Evolutionary conservation across 1,139 yeast genomes (phyloP).

Genomic region (Kazachstania sp.): DNA sequence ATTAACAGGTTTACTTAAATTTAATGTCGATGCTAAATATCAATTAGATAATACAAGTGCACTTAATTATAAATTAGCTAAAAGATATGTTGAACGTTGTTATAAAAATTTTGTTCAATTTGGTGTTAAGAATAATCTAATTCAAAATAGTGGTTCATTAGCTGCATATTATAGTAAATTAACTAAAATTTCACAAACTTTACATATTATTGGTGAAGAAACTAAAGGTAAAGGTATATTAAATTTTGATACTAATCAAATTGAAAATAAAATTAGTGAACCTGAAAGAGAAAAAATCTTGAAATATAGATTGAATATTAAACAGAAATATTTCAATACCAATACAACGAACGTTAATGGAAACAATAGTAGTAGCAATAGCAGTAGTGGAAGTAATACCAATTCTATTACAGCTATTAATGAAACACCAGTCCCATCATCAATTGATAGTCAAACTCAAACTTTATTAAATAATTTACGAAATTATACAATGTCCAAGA

Average conservation of each 20-base stretch:
- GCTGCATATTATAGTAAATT: constrained; percentile 23
- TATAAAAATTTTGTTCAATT: constrained; percentile 41
- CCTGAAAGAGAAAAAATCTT: constrained; percentile 21
- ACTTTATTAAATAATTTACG: constrained; percentile 18
- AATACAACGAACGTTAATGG: not conserved
- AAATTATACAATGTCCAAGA: constrained; percentile 25
- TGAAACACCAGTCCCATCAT: not conserved
- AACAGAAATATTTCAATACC: not conserved
- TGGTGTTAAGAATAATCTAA: constrained; percentile 31
- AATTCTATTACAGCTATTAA: not conserved
- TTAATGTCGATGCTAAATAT: constrained; percentile 34
- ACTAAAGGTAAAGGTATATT: constrained; percentile 30
- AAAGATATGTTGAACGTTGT: constrained; percentile 42
- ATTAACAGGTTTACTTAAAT: constrained; percentile 36
- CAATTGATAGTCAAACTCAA: not conserved
- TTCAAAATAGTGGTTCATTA: constrained; percentile 21
- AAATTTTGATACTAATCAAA: constrained; percentile 20
- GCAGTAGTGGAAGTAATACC: not conserved
- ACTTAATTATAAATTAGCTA: constrained; percentile 35
- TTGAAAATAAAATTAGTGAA: constrained; percentile 20
- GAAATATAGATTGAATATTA: constrained; percentile 7
- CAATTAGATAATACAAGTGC: constrained; percentile 33
- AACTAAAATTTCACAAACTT: constrained; percentile 29
- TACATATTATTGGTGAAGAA: constrained; percentile 30
- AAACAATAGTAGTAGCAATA: not conserved